Base-by-base conservation (phyloP, 345 rosid species). In the Kandelia obovata region DNA sequence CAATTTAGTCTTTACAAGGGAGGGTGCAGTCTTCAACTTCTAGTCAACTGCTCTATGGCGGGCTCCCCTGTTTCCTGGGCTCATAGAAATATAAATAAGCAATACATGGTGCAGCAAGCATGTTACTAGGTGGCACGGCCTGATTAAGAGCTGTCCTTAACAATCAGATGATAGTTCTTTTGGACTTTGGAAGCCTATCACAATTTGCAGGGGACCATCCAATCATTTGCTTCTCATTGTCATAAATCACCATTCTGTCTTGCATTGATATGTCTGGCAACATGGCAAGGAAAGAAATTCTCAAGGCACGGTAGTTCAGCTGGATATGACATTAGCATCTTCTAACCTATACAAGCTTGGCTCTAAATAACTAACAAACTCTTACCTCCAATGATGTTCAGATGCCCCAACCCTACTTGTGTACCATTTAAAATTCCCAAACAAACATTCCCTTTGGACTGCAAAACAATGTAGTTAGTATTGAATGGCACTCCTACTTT, bases 401-500 rank as follows among this genome's bases (percentile, higher is more conserved):
- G 28, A 68, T 75, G 35, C n/a, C 67, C 81, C 17, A 94, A 76
- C 53, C 83, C 93, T 5, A 58, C 77, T 73, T 85, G 88, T 26
- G 79, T 71, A 51, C 98, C 96, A 23, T 86, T 83, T 65, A 94
- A 67, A 66, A 93, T 84, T 66, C 98, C 98, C 73, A 89, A 71
- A 78, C 98, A 93, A 15, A 80, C 94, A 75, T 88, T 91, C 59
- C 97, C 92, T 6, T 53, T 72, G 49, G 83, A 69, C 98, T 94
- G 78, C n/a, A 28, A 77, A 25, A 62, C 46, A 26, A 56, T 3
- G 63, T 1, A 15, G 43, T 52, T 53, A 56, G 51, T 20, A n/a
- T 39, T 11, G 4, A 49, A 30, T 5, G 53, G 27, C 30, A 21
- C 28, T n/a, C 43, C 10, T 21, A 57, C 25, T 34, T 7, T 61